Evolutionary conservation across 2,329 filamentous ascomycete genomes (phyloP).

Genomic region (Cryphonectria carpinicola): DNA sequence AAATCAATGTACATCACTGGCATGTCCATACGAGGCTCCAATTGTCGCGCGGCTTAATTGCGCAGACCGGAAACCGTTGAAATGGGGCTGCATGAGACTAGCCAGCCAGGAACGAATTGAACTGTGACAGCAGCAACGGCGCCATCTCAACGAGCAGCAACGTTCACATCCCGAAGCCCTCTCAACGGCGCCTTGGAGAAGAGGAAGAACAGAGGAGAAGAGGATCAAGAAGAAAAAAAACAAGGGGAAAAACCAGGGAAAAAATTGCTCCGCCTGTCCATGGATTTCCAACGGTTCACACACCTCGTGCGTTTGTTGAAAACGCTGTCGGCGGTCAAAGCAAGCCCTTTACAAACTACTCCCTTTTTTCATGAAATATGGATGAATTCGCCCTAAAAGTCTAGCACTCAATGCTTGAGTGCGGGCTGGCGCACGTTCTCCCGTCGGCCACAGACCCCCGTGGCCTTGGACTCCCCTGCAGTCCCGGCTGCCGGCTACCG

Average conservation of each 20-base stretch:
- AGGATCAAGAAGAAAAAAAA: not conserved
- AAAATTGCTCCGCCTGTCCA: not conserved
- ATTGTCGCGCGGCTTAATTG: slow-evolving; percentile 22
- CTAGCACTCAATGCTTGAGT: slow-evolving; percentile 18
- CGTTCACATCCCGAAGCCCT: not conserved
- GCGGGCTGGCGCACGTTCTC: slow-evolving; percentile 14
- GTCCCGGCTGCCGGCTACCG: slow-evolving; percentile 26
- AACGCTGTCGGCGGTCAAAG: not conserved
- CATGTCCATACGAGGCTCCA: slow-evolving; percentile 12
- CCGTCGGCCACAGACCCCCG: slow-evolving; percentile 16
- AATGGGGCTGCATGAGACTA: slow-evolving; percentile 14
- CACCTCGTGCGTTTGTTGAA: slow-evolving; percentile 4
- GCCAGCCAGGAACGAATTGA: slow-evolving; percentile 5
- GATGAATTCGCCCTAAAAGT: slow-evolving; percentile 19
- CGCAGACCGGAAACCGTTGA: slow-evolving; percentile 15
- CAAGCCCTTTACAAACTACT: slow-evolving; percentile 6
- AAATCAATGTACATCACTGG: slow-evolving; percentile 28
- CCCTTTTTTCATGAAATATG: slow-evolving; percentile 22
- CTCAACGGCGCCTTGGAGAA: not conserved
- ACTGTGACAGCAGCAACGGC: slow-evolving; percentile 10
- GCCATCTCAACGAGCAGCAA: slow-evolving; percentile 7
- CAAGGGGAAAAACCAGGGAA: not conserved
- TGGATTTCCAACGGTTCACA: not conserved
- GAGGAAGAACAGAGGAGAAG: not conserved
- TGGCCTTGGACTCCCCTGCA: slow-evolving; percentile 25